Conservation (phyloP, 2,329 filamentous ascomycete species). For the Nigrograna mackinnonii region DNA sequence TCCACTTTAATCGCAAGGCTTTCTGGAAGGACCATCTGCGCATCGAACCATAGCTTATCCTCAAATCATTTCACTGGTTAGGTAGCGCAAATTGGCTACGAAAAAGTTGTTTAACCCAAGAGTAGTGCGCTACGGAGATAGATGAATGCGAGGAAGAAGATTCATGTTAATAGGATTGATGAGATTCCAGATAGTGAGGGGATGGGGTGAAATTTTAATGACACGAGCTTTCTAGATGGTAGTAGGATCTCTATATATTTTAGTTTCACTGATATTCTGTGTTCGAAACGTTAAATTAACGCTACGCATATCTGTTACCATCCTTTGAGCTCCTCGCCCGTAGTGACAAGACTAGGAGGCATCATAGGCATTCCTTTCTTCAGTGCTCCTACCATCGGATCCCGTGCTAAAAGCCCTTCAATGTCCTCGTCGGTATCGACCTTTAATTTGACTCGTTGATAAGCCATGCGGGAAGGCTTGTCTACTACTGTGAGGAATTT, state of each 20-base stretch:
- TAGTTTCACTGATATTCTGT: no score
- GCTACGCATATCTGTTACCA: no score
- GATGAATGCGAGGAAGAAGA: conserved; percentile 43
- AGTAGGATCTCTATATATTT: no score
- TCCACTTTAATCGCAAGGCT: conserved; percentile 3
- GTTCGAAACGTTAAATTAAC: no score
- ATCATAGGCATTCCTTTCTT: conserved; percentile 33
- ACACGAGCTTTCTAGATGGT: no score
- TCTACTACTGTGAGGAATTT: conserved; percentile 42
- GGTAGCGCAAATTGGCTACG: conserved; percentile 45
- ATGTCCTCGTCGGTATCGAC: conserved; percentile 30
- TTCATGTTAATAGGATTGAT: conserved; percentile 41
- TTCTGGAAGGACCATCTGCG: conserved; percentile 39
- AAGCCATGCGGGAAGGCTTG: conserved; percentile 30
- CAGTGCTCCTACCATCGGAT: conserved; percentile 32
- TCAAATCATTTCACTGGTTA: conserved; percentile 46
- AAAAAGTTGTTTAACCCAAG: conserved; percentile 42
- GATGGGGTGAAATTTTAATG: not conserved
- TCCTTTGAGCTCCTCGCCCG: conserved; percentile 25
- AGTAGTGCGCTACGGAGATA: conserved; percentile 39
- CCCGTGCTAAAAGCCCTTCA: conserved; percentile 20
- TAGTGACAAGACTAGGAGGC: conserved; percentile 30
- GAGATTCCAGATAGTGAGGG: conserved; percentile 36
- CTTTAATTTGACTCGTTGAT: conserved; percentile 25
- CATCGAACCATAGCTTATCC: conserved; percentile 48